phyloP scores from a whole-genome alignment of 257 asterid genomes.

The Dorcoceras hygrometricum region DNA sequence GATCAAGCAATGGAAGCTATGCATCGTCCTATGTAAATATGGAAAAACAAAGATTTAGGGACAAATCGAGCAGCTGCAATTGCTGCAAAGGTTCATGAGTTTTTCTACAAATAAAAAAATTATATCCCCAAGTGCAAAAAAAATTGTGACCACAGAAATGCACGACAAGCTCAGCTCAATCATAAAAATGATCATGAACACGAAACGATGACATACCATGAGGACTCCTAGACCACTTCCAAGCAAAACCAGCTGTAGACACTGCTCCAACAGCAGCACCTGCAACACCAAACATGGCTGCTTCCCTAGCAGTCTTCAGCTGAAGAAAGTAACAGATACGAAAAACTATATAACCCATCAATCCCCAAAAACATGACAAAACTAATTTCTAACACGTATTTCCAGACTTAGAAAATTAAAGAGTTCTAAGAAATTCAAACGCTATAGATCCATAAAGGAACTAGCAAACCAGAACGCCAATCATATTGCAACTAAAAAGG shows the following conservation, averaged over 20 bases:
- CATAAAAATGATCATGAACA: neutral
- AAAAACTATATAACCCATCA: neutral
- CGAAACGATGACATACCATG: slow-evolving; percentile 51
- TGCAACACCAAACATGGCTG: slow-evolving; percentile 53
- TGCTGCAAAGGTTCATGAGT: slow-evolving; percentile 1
- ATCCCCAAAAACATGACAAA: slow-evolving; percentile 1
- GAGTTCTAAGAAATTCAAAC: neutral
- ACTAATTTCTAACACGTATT: neutral
- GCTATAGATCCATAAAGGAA: neutral
- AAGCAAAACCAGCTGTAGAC: slow-evolving; percentile 65
- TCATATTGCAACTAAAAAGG: neutral
- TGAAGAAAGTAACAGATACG: slow-evolving; percentile 30
- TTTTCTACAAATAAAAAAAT: neutral
- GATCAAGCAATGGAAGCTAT: too few relatives aligned
- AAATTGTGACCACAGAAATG: neutral
- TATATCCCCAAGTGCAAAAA: slow-evolving; percentile 4
- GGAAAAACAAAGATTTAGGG: neutral
- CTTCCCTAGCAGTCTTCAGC: slow-evolving; percentile 81
- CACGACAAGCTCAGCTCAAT: neutral
- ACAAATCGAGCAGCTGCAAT: neutral
- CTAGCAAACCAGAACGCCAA: neutral
- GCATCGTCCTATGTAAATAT: neutral
- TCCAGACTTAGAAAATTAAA: neutral
- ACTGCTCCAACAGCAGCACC: slow-evolving; percentile 82
- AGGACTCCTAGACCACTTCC: slow-evolving; percentile 85